Evolutionary conservation across 352 stramenopile genomes (phyloP), one percentile per base, ranked within the genome.

Genomic region (Pythium phragmitis): DNA sequence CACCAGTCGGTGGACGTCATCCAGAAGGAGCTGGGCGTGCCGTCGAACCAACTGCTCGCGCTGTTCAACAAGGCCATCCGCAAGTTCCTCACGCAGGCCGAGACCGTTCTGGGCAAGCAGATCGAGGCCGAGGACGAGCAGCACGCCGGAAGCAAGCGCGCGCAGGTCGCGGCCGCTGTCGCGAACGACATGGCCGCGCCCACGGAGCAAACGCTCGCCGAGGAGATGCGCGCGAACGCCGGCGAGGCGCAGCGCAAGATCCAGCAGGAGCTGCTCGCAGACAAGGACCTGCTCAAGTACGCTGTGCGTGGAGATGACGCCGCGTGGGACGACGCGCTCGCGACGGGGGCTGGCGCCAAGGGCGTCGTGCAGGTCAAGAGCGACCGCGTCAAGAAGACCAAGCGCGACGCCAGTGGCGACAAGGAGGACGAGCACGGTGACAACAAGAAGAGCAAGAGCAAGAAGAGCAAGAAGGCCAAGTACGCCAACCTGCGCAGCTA

Each of bases 21-120:
- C 43, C 89, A 92, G 55, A 75, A 81, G 46, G 96, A 99, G 74
- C 76, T 99, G 21, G 90, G 92, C 48, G 85, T 99, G 68, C 96
- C 96, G 37, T 88, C 87, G 23, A 98, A 97, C 70, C 96, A 99
- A 76, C 73, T 99, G 21, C 75, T 99, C 23, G 97, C 97, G 53
- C 92, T 99, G 57, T 99, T 99, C 73, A 99, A 99, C 80, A 99
- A 99, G 76, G 79, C 82, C 16, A 81, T 98, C 36, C 79, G 88
- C 58, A 98, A 98, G 76, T 94, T 98, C 63, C 68, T 89, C 17
- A 73, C 75, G 48, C 79, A 89, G 63, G 74, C 98, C 36, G 82
- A 96, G 61, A 65, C 72, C 33, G 67, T 97, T 9, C 69, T 91
- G 67, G 82, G 88, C 69, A 88, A 89, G 70, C 80, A 87, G 87